Base-by-base conservation (phyloP, 305 asterid species). In the Rubia peregrina region DNA sequence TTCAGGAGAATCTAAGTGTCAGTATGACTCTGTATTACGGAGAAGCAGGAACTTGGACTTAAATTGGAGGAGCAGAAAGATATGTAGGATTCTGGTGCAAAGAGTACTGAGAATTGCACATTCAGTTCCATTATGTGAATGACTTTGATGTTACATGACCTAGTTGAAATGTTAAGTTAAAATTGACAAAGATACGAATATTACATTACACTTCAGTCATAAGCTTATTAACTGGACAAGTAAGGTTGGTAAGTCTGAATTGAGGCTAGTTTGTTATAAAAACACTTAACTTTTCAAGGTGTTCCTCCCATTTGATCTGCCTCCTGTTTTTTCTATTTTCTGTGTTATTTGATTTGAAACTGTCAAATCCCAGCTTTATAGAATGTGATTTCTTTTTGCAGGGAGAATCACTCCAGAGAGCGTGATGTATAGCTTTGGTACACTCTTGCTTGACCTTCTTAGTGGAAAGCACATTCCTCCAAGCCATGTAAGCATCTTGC, bases 381-480 rank as follows among this genome's bases (percentile, higher is more conserved):
- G 38, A 26, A 53, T 71, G 24, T 73, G 75, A 74, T 60, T 60
- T 60, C 65, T 60, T 60, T 65, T 78, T 81, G 79, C 71, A 93
- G 98, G 98, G 71, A 88, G 97, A 86, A 95, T 93, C 67, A 93
- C 97, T 73, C 96, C 83, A 59, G 96, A 90, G 84, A 93, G 97
- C 85, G 98, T 93, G 75, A 88, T 83, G 70, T 93, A 86, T 83
- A 93, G 98, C 86, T 93, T 90, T 73, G 98, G 97, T 76, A 93
- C 98, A n/a, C 91, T 93, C 59, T 93, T 93, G 75, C 81, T 93
- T 83, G 98, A 93, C 86, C 90, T 93, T 73, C 98, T 93, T 65
- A 90, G 97, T 79, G 98, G 98, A 80, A 92, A 90, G 81, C 98
- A 89, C 78, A 89, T 90, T 66, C 98, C 98, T 82, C 98, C 98